phyloP scores from a whole-genome alignment of 768 basidiomycete genomes.

The Chalciporus piperatus region DNA sequence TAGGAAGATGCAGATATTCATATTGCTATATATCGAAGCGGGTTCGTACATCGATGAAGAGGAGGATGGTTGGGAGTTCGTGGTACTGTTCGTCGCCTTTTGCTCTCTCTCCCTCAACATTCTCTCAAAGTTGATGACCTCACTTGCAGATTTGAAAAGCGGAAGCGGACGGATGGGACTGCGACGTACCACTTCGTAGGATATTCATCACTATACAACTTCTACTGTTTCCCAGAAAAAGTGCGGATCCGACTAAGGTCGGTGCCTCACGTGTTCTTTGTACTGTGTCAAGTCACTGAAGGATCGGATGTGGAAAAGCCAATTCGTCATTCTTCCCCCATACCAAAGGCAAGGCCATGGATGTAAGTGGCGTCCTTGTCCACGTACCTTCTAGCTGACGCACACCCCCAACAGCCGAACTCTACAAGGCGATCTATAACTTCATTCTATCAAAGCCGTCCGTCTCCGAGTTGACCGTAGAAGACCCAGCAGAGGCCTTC shows the following conservation, averaged over 20 bases:
- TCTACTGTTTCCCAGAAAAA: conserved; percentile 93
- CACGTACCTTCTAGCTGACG: neutral
- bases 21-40: conserved; percentile 91
- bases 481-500: conserved; percentile 97
- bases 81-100: conserved; percentile 63
- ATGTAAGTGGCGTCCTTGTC: conserved; percentile 48
- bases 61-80: conserved; percentile 93
- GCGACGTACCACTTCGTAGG: conserved; percentile 88
- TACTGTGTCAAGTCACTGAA: neutral
- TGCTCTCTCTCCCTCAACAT: neutral
- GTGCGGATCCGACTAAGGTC: conserved; percentile 85
- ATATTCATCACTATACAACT: conserved; percentile 92
- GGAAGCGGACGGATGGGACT: conserved; percentile 56
- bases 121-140: conserved; percentile 1
- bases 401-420: conserved; percentile 53
- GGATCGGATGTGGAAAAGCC: conserved; percentile 44
- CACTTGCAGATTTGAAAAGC: conserved; percentile 72
- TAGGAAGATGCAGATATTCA: conserved; percentile 89
- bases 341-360: conserved; percentile 91
- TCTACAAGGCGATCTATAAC: conserved; percentile 85
- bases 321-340: conserved; percentile 91
- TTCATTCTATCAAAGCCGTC: conserved; percentile 61
- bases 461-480: conserved; percentile 92
- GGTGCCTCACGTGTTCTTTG: conserved; percentile 13
- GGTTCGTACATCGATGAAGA: conserved; percentile 94